Evolutionary conservation across 352 stramenopile genomes (phyloP).

Genomic region (Blastocystis sp.): DNA sequence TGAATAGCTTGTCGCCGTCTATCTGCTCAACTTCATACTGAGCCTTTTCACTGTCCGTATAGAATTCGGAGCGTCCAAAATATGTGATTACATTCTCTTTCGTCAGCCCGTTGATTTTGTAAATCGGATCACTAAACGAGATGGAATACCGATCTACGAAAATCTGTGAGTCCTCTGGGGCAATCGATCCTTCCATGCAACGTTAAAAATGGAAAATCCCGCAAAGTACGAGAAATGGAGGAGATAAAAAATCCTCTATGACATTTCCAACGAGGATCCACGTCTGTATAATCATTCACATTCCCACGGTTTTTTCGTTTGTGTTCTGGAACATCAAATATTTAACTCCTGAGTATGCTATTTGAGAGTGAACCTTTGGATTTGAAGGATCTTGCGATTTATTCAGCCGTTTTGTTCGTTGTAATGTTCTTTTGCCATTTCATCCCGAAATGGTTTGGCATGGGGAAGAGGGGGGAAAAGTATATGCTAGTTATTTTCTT

Average conservation of each 20-base stretch:
- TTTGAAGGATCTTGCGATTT: background rate
- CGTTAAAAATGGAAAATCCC: no score
- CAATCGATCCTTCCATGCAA: no score
- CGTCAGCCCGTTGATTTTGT: background rate
- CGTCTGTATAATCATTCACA: background rate
- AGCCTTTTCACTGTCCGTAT: background rate
- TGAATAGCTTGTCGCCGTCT: background rate
- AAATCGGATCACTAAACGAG: no score
- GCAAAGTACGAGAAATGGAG: background rate
- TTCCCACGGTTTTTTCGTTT: background rate
- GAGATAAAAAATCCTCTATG: background rate
- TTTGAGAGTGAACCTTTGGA: background rate
- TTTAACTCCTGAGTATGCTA: conserved; percentile 15
- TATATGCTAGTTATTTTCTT: conserved; percentile 38
- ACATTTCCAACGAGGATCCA: conserved; percentile 2
- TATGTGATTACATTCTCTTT: conserved; percentile 11
- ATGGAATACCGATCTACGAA: no score
- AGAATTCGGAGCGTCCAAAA: conserved; percentile 14
- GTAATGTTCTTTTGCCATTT: conserved; percentile 18
- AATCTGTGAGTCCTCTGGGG: no score
- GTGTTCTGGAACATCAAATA: conserved; percentile 22
- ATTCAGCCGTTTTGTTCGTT: background rate
- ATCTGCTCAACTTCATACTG: background rate
- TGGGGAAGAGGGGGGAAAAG: conserved; percentile 30
- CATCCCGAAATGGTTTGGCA: background rate